phyloP scores from a whole-genome alignment of 2,329 filamentous ascomycete genomes.

The Cladosporium oxysporum region DNA sequence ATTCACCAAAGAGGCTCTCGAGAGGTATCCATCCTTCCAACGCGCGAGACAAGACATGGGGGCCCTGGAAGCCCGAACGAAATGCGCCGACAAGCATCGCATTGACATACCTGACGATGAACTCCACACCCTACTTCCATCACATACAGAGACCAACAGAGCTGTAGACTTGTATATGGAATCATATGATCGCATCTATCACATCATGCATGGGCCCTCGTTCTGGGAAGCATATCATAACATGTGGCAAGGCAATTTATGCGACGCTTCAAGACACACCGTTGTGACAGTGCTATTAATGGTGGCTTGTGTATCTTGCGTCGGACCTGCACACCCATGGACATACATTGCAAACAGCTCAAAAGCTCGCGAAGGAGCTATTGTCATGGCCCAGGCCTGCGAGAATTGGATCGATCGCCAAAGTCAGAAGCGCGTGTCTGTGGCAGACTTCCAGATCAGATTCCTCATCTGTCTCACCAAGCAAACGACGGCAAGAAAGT shows the following conservation, averaged over 20 bases:
- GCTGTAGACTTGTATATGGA: conserved; percentile 52
- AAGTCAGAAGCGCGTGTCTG: conserved; percentile 55
- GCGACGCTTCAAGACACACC: conserved; percentile 38
- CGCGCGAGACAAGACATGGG: conserved; percentile 33
- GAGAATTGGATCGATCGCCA: conserved; percentile 48
- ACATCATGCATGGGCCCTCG: conserved; percentile 55
- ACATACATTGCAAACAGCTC: conserved; percentile 48
- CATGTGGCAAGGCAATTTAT: conserved; percentile 45
- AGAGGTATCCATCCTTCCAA: conserved; percentile 38
- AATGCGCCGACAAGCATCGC: conserved; percentile 28
- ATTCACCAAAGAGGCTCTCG: conserved; percentile 35
- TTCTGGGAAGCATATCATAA: conserved; percentile 54
- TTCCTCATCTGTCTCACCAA: conserved; percentile 54
- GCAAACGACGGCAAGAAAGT: conserved; percentile 53
- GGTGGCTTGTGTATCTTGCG: conserved; percentile 41
- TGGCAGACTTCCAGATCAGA: conserved; percentile 53
- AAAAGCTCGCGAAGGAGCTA: conserved; percentile 42
- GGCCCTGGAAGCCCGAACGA: conserved; percentile 27
- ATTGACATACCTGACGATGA: conserved; percentile 34
- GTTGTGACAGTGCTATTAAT: conserved; percentile 46
- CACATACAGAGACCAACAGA: conserved; percentile 42
- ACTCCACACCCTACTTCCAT: conserved; percentile 41
- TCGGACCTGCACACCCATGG: conserved; percentile 32
- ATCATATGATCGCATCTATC: conserved; percentile 53
- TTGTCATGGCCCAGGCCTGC: conserved; percentile 41